Conservation (phyloP, 1,284 basidiomycete species). For the Moesziomyces globuligerus region DNA sequence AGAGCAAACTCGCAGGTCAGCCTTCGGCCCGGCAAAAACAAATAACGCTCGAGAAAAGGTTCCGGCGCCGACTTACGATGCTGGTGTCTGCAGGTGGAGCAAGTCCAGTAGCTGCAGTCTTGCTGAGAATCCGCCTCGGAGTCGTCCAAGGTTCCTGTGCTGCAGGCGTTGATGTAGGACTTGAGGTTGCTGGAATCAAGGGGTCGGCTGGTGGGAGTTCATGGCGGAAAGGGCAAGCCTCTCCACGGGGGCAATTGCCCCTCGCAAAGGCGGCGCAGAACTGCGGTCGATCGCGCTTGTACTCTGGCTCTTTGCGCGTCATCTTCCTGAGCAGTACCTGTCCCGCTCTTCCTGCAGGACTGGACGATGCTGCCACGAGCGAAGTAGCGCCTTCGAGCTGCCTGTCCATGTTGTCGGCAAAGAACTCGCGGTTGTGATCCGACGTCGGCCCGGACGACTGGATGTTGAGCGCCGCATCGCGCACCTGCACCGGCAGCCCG, state of each 20-base stretch:
- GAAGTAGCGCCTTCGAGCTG: constrained; percentile 72
- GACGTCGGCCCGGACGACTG: constrained; percentile 90
- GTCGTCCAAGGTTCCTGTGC: too few relatives aligned
- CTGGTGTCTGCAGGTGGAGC: constrained; percentile 86
- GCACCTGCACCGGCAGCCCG: constrained; percentile 93
- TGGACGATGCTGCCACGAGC: constrained; percentile 60
- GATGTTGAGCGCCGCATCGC: constrained; percentile 90
- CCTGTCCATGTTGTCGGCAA: constrained; percentile 75
- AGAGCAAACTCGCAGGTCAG: not conserved
- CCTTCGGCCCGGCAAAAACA: not conserved
- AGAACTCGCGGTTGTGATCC: constrained; percentile 94
- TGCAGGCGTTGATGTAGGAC: constrained; percentile 73
- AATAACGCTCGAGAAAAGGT: constrained; percentile 23
- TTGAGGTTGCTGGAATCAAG: not conserved
- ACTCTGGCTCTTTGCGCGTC: constrained; percentile 91
- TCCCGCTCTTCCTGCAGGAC: constrained; percentile 69
- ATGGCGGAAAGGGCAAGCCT: constrained; percentile 93
- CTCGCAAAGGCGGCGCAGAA: constrained; percentile 95
- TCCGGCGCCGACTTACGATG: constrained; percentile 75
- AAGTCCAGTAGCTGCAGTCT: constrained; percentile 82
- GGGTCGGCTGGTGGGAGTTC: constrained; percentile 75
- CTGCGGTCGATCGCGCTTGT: constrained; percentile 94
- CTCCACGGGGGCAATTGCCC: constrained; percentile 90
- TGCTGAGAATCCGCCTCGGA: constrained; percentile 85
- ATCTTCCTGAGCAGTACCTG: constrained; percentile 96